Base-by-base conservation (phyloP, 257 asterid species). In the Plantago major region DNA sequence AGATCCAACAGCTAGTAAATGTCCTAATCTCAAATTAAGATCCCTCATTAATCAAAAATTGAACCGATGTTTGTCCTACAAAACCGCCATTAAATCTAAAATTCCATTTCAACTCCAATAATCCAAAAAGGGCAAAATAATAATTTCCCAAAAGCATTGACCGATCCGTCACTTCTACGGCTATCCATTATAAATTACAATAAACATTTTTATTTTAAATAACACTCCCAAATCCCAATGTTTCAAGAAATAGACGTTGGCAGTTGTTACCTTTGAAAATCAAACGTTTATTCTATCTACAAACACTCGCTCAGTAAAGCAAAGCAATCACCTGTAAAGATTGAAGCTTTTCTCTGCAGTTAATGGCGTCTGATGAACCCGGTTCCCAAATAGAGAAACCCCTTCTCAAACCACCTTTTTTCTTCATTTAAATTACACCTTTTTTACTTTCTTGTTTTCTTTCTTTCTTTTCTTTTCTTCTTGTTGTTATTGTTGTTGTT, bases 241-340 rank as follows among this genome's bases (percentile, higher is more conserved):
- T 40, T 18, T 54, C 42, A 43, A 15, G 28, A 76, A 70, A 64
- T 51, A 75, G 86, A 76, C 82, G 85, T 82, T 74, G 71, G 64
- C 76, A 73, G 60, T 73, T 66, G 50, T 68, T 76, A 38, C 15
- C 79, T 70, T 82, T 72, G 70, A 79, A 83, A 83, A 82, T 70
- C 79, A 77, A 79, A 69, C 63, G 65, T 53, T 64, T 43, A 43
- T 22, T 2, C 63, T 10, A 38, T 60, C 17, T 37, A 55, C 62
- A 57, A 1, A 33, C 26, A 22, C 26, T 22, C 26, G 2, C 26
- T 22, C 26, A 22, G 1, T 22, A 2, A 22, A 22, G 26, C 26
- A 2, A 22, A 22, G 26, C 26, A 22, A 22, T 22, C 26, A 1
- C 26, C 26, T 22, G 26, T 22, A 22, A 22, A 22, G 26, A 22